Percentiles rank a stretch among this genome's conserved stretches.
These are phyloP conservation scores for Trichocladium antarcticum DNA, from an alignment of 495 filamentous ascomycete genomes.

Conservation along the genomic window DNA sequence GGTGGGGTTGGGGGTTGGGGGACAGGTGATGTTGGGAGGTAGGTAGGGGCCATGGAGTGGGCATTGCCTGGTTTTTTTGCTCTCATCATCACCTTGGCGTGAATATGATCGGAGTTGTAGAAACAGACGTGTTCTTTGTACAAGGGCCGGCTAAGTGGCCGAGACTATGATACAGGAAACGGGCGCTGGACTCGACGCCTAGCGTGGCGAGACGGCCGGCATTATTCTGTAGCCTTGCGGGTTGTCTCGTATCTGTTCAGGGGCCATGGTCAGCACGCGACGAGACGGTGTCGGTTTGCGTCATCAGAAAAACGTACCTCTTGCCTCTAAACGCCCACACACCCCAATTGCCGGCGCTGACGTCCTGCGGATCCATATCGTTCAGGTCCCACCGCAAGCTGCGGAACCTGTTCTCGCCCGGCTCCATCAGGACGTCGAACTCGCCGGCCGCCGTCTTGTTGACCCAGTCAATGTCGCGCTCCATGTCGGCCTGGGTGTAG, in stretches of 20 bases:
- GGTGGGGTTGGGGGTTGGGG: neutral
- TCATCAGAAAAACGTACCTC: slow-evolving; percentile 49
- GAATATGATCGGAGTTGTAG: too few relatives aligned
- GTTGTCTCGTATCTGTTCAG: slow-evolving; percentile 50
- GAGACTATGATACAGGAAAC: neutral
- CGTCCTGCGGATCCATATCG: slow-evolving; percentile 85
- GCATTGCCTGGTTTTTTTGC: too few relatives aligned
- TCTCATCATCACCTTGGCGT: too few relatives aligned
- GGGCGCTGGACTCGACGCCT: neutral
- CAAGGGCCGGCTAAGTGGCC: neutral
- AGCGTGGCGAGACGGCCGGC: too few relatives aligned
- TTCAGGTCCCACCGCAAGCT: slow-evolving; percentile 96
- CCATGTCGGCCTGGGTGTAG: slow-evolving; percentile 91
- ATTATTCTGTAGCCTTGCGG: slow-evolving; percentile 33
- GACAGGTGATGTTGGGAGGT: neutral
- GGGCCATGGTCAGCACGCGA: slow-evolving; percentile 22
- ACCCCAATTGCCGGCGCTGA: slow-evolving; percentile 94
- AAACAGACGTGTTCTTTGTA: neutral
- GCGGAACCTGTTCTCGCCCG: slow-evolving; percentile 86
- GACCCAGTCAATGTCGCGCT: slow-evolving; percentile 82
- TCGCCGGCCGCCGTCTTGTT: slow-evolving; percentile 72
- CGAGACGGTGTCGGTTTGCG: neutral
- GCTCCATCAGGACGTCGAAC: slow-evolving; percentile 82
- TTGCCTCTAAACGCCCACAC: slow-evolving; percentile 95
- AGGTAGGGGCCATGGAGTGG: neutral